Percentiles rank a stretch among this genome's conserved stretches.
These are phyloP conservation scores for Tricholoma furcatifolium DNA, from an alignment of 768 basidiomycete species.

Conservation along the genomic window DNA sequence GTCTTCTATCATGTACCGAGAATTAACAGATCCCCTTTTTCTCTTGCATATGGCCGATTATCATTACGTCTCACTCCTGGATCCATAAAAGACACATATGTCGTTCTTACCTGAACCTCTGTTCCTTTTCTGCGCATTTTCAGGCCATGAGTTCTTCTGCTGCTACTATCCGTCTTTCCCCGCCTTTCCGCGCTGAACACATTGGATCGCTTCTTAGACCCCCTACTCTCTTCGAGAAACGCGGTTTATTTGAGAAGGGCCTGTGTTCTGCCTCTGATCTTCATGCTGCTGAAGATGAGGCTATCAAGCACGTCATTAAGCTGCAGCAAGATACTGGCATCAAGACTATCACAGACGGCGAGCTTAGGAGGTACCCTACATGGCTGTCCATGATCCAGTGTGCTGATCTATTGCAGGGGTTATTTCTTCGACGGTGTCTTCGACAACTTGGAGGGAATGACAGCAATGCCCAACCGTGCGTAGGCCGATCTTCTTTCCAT, in stretches of 20 bases:
- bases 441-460: constrained; percentile 65
- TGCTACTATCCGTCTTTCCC: constrained; percentile 27
- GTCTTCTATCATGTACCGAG: background rate
- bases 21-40: constrained; percentile 4
- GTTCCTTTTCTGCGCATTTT: constrained; percentile 7
- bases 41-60: constrained; percentile 1
- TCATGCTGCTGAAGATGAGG: constrained; percentile 46
- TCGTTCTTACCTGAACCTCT: constrained; percentile 5
- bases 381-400: background rate
- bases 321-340: constrained; percentile 56
- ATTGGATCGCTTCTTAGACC: constrained; percentile 64
- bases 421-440: constrained; percentile 68
- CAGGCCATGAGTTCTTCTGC: constrained; percentile 17
- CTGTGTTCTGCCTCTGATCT: constrained; percentile 45
- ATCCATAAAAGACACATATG: constrained; percentile 12
- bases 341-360: constrained; percentile 63
- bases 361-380: constrained; percentile 38
- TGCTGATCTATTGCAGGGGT: constrained; percentile 31
- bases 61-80: constrained; percentile 9
- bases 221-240: constrained; percentile 43
- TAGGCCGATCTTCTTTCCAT: background rate
- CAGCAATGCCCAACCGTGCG: constrained; percentile 46
- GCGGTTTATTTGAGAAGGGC: constrained; percentile 40
- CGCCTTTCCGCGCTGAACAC: constrained; percentile 54
- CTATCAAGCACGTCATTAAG: constrained; percentile 49